Conservation (phyloP, 768 basidiomycete genomes). For the Auriscalpium vulgare region DNA sequence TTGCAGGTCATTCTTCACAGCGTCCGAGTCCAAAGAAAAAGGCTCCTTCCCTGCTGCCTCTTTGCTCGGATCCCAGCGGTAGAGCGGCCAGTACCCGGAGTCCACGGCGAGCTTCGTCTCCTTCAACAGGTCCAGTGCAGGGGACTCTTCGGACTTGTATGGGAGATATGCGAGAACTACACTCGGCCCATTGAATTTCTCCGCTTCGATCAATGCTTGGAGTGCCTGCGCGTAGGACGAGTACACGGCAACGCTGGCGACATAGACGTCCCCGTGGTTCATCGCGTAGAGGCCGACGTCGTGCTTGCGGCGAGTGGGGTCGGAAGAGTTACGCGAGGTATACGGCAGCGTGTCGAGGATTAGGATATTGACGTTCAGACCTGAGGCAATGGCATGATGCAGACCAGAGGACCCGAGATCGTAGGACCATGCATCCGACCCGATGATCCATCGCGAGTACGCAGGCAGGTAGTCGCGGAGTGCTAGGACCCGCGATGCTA, state of each 20-base stretch:
- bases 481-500: conserved; percentile 49
- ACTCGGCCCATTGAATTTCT: conserved; percentile 81
- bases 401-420: conserved; percentile 93
- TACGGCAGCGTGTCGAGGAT: conserved; percentile 92
- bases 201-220: conserved; percentile 87
- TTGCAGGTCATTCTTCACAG: conserved; percentile 88
- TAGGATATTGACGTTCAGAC: conserved; percentile 89
- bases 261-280: conserved; percentile 96
- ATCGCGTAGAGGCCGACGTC: conserved; percentile 97
- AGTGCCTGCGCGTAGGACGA: conserved; percentile 93
- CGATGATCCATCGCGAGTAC: conserved; percentile 90
- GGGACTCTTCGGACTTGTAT: conserved; percentile 65
- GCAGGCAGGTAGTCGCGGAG: conserved; percentile 56
- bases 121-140: conserved; percentile 87
- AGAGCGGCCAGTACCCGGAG: conserved; percentile 95
- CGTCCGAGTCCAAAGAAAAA: conserved; percentile 88
- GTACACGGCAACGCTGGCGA: conserved; percentile 92
- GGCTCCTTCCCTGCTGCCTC: conserved; percentile 70
- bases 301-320: conserved; percentile 78
- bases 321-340: conserved; percentile 60
- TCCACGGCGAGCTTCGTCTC: conserved; percentile 97
- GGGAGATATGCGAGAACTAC: conserved; percentile 94
- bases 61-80: conserved; percentile 93
- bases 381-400: conserved; percentile 89
- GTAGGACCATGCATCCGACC: conserved; percentile 97